Evolutionary conservation across 1,284 basidiomycete genomes (phyloP).

Genomic region (Heliocybe sulcata): DNA sequence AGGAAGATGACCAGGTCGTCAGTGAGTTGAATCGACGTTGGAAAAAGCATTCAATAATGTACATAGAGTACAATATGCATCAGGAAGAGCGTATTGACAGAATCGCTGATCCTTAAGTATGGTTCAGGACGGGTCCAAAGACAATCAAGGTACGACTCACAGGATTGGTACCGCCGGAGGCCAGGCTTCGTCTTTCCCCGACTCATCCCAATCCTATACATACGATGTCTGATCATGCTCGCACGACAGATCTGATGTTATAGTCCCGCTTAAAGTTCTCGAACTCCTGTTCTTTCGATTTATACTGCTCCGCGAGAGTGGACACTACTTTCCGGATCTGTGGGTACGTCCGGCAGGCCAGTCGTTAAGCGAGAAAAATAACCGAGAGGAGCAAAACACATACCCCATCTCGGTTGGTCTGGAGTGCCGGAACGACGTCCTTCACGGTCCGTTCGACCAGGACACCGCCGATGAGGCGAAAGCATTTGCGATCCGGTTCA

Average conservation of each 20-base stretch:
- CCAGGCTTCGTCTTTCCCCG: too few species aligned
- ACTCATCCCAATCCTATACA: background rate
- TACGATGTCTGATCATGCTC: slow-evolving; percentile 12
- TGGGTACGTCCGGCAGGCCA: slow-evolving; percentile 3
- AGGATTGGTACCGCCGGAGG: too few species aligned
- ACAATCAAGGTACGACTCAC: too few species aligned
- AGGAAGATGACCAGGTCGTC: too few species aligned
- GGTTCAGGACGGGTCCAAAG: too few species aligned
- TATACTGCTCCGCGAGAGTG: slow-evolving; percentile 79
- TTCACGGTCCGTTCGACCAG: slow-evolving; percentile 94
- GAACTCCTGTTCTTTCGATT: slow-evolving; percentile 81
- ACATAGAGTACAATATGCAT: background rate
- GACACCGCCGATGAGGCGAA: slow-evolving; percentile 93
- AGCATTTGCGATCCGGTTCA: slow-evolving; percentile 91
- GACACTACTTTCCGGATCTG: slow-evolving; percentile 79
- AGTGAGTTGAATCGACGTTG: too few species aligned
- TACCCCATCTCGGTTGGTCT: slow-evolving; percentile 82
- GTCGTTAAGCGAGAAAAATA: slow-evolving; percentile 2
- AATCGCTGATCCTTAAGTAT: too few species aligned
- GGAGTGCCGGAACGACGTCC: slow-evolving; percentile 87
- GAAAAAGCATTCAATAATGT: background rate
- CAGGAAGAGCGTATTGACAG: background rate
- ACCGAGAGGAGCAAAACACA: slow-evolving; percentile 2
- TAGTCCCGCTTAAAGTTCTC: slow-evolving; percentile 79
- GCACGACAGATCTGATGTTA: slow-evolving; percentile 58